Evolutionary conservation across 345 rosid species (phyloP), one percentile per base, ranked within the genome.

Genomic region (Cardamine occulta): DNA sequence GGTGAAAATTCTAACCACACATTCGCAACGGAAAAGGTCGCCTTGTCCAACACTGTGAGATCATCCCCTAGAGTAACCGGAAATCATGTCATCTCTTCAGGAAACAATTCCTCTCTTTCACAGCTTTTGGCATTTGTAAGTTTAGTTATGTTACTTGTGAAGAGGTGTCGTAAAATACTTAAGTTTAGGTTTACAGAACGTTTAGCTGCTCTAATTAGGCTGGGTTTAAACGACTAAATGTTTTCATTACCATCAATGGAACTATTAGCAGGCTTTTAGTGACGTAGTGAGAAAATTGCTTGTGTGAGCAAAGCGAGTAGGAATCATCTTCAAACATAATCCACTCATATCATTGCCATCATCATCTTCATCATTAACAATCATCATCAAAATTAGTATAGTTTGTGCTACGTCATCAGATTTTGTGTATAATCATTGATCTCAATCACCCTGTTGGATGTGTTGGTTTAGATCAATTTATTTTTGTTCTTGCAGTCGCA

Each of bases 121-220:
- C 90, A 91, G 72, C 68, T 96, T 83, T 91, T 93, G 72, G 81
- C 55, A 73, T 93, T 90, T 79, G 98, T 96, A 89, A 91, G 99
- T 87, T 32, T 44, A 71, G 10, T 70, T 53, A 52, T 8, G 57
- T 59, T 72, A 42, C 68, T 65, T 47, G 56, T 28, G 53, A 44
- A 63, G 29, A 64, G 52, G 35, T 70, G 52, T 34, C 47, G 48
- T 62, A 37, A 59, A 34, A 6, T 24, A 45, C 34, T 47, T 15
- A 2, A 57, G 62, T 31, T 18, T 19, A 39, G 52, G 42, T 63
- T 44, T 42, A 63, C 37, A 56, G 21, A 71, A 70, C 60, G 40
- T 23, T 42, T 62, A 21, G 70, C 39, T 77, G 47, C 42, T 42
- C 69, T 63, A 68, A 76, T 44, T 61, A 52, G 65, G 37, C 34